Conservation (phyloP, 2,329 filamentous ascomycete genomes). For the Sarocladiaceae sp. region DNA sequence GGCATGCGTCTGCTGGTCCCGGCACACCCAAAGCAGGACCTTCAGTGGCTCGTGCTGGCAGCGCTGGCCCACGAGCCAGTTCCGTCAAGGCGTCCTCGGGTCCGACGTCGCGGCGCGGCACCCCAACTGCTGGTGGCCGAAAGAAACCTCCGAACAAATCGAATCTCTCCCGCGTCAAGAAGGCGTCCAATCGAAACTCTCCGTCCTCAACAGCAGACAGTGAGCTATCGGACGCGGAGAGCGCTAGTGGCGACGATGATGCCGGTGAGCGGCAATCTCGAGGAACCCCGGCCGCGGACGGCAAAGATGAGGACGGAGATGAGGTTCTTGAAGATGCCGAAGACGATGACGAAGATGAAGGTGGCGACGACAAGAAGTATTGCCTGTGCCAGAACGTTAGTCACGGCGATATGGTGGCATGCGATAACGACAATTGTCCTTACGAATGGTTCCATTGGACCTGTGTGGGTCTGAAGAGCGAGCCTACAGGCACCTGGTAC, state of each 20-base stretch:
- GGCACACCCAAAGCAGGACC: slow-evolving; percentile 53
- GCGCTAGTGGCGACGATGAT: slow-evolving; percentile 49
- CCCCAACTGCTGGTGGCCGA: slow-evolving; percentile 36
- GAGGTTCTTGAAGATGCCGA: slow-evolving; percentile 52
- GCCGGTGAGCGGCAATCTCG: slow-evolving; percentile 26
- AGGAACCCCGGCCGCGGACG: slow-evolving; percentile 27
- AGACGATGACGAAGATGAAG: slow-evolving; percentile 61
- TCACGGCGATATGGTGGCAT: slow-evolving; percentile 85
- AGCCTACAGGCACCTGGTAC: slow-evolving; percentile 65
- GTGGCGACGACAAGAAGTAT: slow-evolving; percentile 75
- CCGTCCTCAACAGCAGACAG: slow-evolving; percentile 61
- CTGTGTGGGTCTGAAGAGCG: slow-evolving; percentile 64
- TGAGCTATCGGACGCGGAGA: slow-evolving; percentile 61
- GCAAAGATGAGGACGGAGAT: slow-evolving; percentile 41
- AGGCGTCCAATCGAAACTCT: slow-evolving; percentile 53
- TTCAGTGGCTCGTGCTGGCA: slow-evolving; percentile 46
- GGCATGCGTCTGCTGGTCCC: slow-evolving; percentile 59
- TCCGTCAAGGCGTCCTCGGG: slow-evolving; percentile 39
- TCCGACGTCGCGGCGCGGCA: slow-evolving; percentile 43
- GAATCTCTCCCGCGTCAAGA: slow-evolving; percentile 59
- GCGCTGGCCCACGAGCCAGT: slow-evolving; percentile 52
- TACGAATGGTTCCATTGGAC: slow-evolving; percentile 89
- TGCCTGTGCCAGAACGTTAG: slow-evolving; percentile 80
- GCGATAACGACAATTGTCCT: slow-evolving; percentile 76
- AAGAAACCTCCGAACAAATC: slow-evolving; percentile 55